A percentile compares a stretch with the other conserved stretches of the same genome.
Conservation (phyloP, 495 filamentous ascomycete genomes). For the Jackrogersella minutella region DNA sequence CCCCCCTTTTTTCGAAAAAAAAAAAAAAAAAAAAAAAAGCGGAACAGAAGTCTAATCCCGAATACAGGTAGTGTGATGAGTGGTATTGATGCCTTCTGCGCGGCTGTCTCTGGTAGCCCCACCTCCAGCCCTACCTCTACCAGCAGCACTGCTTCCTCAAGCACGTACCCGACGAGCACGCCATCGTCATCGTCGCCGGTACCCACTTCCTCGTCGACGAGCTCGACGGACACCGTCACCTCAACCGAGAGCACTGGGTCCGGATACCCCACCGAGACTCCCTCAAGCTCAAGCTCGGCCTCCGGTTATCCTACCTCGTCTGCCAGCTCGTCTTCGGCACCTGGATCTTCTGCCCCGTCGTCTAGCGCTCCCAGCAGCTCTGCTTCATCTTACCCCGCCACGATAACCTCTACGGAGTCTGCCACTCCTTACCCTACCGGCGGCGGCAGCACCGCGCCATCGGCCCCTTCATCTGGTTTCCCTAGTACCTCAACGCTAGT, state of each 20-base stretch:
- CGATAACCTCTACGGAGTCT: neutral
- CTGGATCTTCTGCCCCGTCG: neutral
- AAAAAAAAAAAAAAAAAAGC: neutral
- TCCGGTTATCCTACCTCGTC: neutral
- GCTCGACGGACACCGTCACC: neutral
- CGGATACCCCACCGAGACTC: neutral
- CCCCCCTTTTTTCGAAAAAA: neutral
- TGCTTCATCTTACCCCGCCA: neutral
- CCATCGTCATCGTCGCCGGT: constrained; percentile 14
- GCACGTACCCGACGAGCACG: constrained; percentile 7
- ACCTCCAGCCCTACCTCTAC: constrained; percentile 25
- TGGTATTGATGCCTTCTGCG: constrained; percentile 42
- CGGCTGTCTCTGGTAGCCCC: constrained; percentile 30
- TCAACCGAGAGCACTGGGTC: constrained; percentile 9
- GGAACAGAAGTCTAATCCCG: constrained; percentile 4
- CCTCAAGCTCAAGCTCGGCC: constrained; percentile 18
- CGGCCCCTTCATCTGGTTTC: neutral
- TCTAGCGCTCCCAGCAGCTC: constrained; percentile 5
- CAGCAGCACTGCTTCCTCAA: constrained; percentile 12
- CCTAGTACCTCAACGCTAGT: neutral
- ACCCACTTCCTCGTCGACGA: constrained; percentile 7
- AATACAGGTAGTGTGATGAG: constrained; percentile 39
- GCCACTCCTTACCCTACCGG: constrained; percentile 1
- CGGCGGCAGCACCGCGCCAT: neutral
- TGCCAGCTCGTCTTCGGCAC: neutral